Evolutionary conservation across 2,329 filamentous ascomycete species (phyloP).

Genomic region (Akanthomyces muscarius): DNA sequence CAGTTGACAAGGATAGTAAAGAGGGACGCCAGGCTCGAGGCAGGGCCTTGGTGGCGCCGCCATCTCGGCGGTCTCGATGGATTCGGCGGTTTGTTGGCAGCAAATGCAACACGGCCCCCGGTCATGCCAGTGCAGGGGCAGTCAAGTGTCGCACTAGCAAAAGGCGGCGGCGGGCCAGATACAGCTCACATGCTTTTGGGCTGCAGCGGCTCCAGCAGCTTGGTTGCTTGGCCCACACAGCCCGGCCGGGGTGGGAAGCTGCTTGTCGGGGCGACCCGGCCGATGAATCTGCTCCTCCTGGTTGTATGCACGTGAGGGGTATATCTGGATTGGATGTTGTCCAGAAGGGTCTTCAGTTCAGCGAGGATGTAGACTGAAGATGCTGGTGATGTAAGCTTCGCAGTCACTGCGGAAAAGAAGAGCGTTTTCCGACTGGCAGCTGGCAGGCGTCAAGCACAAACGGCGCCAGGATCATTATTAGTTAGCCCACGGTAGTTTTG

Average conservation of each 20-base stretch:
- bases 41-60: slow-evolving; percentile 4
- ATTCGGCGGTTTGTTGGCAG: background rate
- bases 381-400: background rate
- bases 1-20: slow-evolving; percentile 1
- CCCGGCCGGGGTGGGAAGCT: background rate
- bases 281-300: background rate
- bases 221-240: background rate
- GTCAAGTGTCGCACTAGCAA: slow-evolving; percentile 1
- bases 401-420: background rate
- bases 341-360: background rate
- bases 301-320: background rate
- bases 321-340: background rate
- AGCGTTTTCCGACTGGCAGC: background rate
- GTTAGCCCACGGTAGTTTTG: background rate
- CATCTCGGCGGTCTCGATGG: slow-evolving; percentile 8
- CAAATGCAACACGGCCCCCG: background rate
- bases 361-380: background rate
- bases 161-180: slow-evolving; percentile 2
- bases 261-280: slow-evolving; percentile 3
- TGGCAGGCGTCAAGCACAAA: too few relatives aligned
- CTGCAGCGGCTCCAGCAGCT: background rate
- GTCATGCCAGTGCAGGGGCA: background rate
- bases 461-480: background rate
- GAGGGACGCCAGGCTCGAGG: background rate
- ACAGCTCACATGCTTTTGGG: slow-evolving; percentile 1